Conservation (phyloP, 2,329 filamentous ascomycete genomes). For the Aspergillus persii region DNA sequence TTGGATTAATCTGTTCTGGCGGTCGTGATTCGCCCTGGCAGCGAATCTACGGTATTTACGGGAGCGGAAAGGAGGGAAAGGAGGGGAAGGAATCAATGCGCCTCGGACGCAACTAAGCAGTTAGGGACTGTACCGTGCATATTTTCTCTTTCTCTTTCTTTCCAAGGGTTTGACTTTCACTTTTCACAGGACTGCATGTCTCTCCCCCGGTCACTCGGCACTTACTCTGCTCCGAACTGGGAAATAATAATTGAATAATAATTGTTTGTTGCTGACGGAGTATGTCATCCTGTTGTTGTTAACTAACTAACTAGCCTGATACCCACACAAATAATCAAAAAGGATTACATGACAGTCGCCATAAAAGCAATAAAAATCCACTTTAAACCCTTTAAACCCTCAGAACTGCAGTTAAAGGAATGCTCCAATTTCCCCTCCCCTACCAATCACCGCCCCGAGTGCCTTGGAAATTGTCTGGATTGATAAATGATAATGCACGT, state of each 20-base stretch:
- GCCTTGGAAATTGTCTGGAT: not conserved
- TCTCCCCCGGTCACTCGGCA: not conserved
- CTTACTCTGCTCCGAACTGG: not conserved
- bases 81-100: not conserved
- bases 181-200: not conserved
- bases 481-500: constrained; percentile 4
- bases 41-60: constrained; percentile 7
- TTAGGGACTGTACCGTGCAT: not conserved
- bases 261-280: constrained; percentile 2
- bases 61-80: not conserved
- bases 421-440: not conserved
- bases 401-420: not conserved
- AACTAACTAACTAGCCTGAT: not conserved
- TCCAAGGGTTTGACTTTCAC: not conserved
- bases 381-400: not conserved
- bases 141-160: not conserved
- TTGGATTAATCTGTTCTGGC: not conserved
- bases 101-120: not conserved
- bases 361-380: not conserved
- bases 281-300: too few species aligned
- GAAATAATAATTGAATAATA: not conserved
- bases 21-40: not conserved
- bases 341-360: not conserved
- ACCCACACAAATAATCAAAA: not conserved
- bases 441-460: not conserved